Percentiles rank a stretch among this genome's conserved stretches.
Conservation (phyloP, 176 grass and related monocot species). For the Oryza brachyantha region DNA sequence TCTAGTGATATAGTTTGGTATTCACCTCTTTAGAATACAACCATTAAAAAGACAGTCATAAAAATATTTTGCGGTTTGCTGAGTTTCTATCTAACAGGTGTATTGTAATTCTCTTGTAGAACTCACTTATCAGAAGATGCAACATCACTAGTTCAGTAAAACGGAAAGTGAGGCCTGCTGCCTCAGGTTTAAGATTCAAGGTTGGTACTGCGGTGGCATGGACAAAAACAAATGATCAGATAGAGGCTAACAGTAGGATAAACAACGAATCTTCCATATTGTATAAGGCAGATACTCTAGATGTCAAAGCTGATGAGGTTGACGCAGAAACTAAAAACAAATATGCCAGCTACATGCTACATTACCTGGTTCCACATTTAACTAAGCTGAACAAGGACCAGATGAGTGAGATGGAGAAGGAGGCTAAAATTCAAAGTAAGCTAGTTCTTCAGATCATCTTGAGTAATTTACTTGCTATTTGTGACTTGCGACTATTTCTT, state of each 20-base stretch:
- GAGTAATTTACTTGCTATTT: constrained; percentile 3
- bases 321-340: constrained; percentile 31
- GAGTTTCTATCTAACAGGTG: constrained; percentile 18
- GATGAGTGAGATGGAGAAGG: constrained; percentile 49
- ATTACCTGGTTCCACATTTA: constrained; percentile 59
- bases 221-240: background rate
- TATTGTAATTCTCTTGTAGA: background rate
- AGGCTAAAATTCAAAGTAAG: constrained; percentile 55
- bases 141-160: background rate
- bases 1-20: background rate
- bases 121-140: background rate
- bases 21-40: background rate
- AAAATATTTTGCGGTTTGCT: background rate
- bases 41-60: background rate
- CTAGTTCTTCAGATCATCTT: constrained; percentile 1
- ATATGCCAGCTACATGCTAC: constrained; percentile 51
- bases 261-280: background rate
- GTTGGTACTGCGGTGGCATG: background rate
- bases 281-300: constrained; percentile 1
- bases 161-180: background rate
- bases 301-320: constrained; percentile 2
- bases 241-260: background rate
- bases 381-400: constrained; percentile 50
- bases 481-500: constrained; percentile 12
- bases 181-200: background rate